Evolutionary conservation across 2,329 filamentous ascomycete genomes (phyloP), one percentile per base, ranked within the genome.

Genomic region (Ilyonectria robusta): DNA sequence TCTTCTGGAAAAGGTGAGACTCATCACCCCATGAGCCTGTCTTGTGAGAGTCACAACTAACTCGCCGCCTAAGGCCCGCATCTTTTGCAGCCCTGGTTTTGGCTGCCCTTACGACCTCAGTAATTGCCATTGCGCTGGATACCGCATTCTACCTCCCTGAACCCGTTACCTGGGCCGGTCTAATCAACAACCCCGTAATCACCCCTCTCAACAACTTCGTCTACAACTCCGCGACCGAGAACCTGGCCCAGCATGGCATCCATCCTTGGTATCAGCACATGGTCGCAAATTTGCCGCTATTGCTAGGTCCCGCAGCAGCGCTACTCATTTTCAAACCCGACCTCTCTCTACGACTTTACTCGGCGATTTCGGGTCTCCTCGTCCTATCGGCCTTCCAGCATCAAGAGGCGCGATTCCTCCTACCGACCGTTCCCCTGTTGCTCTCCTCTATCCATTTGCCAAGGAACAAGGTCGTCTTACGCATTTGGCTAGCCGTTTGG

Each of bases 201-300:
- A 94, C 93, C 6, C 93, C 93, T 10, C 83, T 94, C 63, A 95
- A 95, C 78, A 94, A 94, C 78, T 84, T 95, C 67, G 81, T 86
- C 63, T 95, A 95, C 82, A 95, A 95, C 80, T 88, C 91, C 19
- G 84, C 87, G 55, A 84, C 89, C 26, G 84, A 86, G 46, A 95
- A 95, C 78, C 85, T 95, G 48, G 91, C 92, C 44, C 84, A 89
- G 70, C 93, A 95, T 82, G 93, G 93, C 55, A 81, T 95, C 15
- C 93, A 95, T 75, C 92, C 93, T 6, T 92, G 89, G 85, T 94
- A 94, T 77, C 92, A 94, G 78, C 93, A 95, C 78, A 79, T 92
- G 33, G 82, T 93, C 50, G 88, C 88, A 66, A 95, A 94, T 75
- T 81, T 94, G 15, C 69, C 92, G 9, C 86, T 92, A 76, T 85